Evolutionary conservation across 148 eudicot genomes (phyloP).

Genomic region (Dysphania ambrosioides): DNA sequence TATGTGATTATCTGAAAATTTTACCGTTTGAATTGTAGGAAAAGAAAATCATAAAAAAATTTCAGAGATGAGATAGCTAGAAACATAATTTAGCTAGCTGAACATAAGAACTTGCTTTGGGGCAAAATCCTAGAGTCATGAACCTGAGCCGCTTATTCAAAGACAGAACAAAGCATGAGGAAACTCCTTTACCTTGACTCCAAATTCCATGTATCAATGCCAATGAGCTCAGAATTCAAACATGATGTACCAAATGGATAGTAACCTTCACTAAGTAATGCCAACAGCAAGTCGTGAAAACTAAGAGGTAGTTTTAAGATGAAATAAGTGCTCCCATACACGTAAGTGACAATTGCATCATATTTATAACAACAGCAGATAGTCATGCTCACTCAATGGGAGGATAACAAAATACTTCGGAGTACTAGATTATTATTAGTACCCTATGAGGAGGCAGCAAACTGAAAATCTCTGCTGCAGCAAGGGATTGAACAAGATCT

Average conservation of each 20-base stretch:
- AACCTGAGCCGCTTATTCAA: too few relatives aligned
- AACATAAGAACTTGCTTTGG: too few relatives aligned
- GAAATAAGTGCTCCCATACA: background rate
- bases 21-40: too few relatives aligned
- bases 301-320: background rate
- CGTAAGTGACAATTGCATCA: background rate
- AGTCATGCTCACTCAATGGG: constrained; percentile 10
- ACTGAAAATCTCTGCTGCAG: constrained; percentile 9
- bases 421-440: constrained; percentile 22
- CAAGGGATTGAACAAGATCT: constrained; percentile 11
- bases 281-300: background rate
- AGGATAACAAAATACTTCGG: constrained; percentile 18
- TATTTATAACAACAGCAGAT: constrained; percentile 16
- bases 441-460: constrained; percentile 14
- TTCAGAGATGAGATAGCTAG: too few relatives aligned
- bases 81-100: too few relatives aligned
- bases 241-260: background rate
- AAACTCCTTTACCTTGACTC: too few relatives aligned
- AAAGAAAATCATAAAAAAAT: too few relatives aligned
- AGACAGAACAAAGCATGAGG: too few relatives aligned
- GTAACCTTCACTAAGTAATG: background rate
- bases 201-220: too few relatives aligned
- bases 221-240: background rate
- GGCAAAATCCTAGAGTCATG: too few relatives aligned
- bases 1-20: too few relatives aligned